Evolutionary conservation across 1,284 basidiomycete genomes (phyloP).

Genomic region (Puccinia hordei): DNA sequence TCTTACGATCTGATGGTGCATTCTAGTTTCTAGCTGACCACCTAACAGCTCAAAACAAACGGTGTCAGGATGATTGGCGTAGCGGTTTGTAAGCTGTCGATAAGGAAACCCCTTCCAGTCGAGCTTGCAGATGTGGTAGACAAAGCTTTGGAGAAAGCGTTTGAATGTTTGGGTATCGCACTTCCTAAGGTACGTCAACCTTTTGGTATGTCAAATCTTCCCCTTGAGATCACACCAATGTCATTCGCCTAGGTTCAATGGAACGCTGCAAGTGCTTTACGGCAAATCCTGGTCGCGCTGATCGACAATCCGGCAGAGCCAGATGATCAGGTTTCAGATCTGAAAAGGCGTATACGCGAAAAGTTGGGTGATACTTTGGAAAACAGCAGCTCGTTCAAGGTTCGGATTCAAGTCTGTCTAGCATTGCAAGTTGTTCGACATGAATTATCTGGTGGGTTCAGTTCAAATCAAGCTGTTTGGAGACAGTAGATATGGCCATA

Average conservation of each 20-base stretch:
- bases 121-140: background rate
- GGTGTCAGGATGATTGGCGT: constrained; percentile 28
- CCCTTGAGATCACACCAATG: background rate
- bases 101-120: background rate
- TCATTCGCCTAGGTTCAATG: constrained; percentile 38
- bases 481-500: background rate
- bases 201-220: background rate
- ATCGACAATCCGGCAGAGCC: background rate
- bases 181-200: constrained; percentile 26
- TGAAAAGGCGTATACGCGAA: background rate
- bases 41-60: constrained; percentile 29
- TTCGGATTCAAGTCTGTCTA: constrained; percentile 44
- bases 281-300: constrained; percentile 22
- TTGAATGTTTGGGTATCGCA: background rate
- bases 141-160: background rate
- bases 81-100: background rate
- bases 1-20: background rate
- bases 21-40: background rate
- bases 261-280: constrained; percentile 35
- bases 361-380: constrained; percentile 13
- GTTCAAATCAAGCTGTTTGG: background rate
- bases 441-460: background rate
- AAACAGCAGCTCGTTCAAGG: constrained; percentile 35
- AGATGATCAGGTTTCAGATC: background rate
- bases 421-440: constrained; percentile 20